Evolutionary conservation across 192 early-diverging fungal genomes (phyloP).

Genomic region (Gaertneriomyces sp.): DNA sequence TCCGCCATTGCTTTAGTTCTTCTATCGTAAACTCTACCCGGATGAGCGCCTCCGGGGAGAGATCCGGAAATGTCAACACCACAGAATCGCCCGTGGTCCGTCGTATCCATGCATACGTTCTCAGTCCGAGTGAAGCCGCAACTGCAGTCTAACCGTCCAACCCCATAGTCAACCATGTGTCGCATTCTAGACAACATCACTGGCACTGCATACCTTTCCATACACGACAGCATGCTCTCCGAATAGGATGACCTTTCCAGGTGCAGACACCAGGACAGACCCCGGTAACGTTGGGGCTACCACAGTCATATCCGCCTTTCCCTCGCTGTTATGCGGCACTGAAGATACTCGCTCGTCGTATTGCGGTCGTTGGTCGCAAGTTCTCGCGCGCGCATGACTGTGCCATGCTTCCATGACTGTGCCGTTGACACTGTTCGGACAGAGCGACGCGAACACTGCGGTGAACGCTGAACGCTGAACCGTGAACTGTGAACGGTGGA

Average conservation of each 20-base stretch:
- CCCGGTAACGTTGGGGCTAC: no score
- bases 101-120: constrained; percentile 65
- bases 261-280: constrained; percentile 65
- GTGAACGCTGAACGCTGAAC: neutral
- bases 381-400: no score
- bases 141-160: constrained; percentile 60
- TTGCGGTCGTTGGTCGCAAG: no score
- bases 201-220: constrained; percentile 20
- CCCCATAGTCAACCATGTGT: neutral
- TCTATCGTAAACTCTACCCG: neutral
- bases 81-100: constrained; percentile 44
- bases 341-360: no score
- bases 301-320: no score
- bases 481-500: neutral
- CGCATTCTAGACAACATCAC: neutral
- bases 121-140: constrained; percentile 75
- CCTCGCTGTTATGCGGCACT: no score
- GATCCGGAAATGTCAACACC: constrained; percentile 57
- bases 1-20: constrained; percentile 12
- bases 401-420: no score
- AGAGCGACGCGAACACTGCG: neutral
- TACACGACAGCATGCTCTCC: constrained; percentile 98
- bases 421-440: no score
- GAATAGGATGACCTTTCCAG: constrained; percentile 97
- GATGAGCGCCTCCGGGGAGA: neutral